A percentile compares a stretch with the other conserved stretches of the same genome.
These are phyloP conservation scores for Pyrus communis DNA, from an alignment of 306 rosid species.

Conservation along the genomic window DNA sequence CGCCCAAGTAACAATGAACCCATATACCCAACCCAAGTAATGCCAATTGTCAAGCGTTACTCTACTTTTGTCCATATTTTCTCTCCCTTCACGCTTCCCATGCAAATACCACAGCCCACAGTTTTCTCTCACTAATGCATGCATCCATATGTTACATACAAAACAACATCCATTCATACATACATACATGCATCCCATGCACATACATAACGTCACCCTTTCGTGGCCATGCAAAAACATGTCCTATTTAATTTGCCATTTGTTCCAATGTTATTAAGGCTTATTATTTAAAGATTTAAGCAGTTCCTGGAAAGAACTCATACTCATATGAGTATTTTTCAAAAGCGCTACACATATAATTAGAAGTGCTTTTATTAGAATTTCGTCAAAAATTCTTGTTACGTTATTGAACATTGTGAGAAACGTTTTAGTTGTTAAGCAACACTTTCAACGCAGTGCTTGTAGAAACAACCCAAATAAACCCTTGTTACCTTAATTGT, in stretches of 20 bases:
- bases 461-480: neutral
- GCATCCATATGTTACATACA: neutral
- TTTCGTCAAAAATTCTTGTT: too few species aligned
- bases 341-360: neutral
- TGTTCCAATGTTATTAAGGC: neutral
- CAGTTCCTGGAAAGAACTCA: too few species aligned
- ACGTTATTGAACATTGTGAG: neutral
- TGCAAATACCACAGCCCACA: neutral
- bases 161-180: neutral
- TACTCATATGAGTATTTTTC: too few species aligned
- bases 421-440: neutral
- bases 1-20: neutral
- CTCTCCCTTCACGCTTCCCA: slow-evolving; percentile 15
- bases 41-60: slow-evolving; percentile 1
- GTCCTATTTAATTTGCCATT: neutral
- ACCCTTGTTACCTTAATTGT: neutral
- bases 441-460: neutral
- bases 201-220: slow-evolving; percentile 3
- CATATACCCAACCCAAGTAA: neutral
- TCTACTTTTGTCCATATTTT: slow-evolving; percentile 7
- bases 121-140: neutral
- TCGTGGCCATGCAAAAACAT: neutral
- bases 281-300: too few species aligned
- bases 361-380: too few species aligned
- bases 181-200: neutral